A percentile compares a stretch with the other conserved stretches of the same genome.
Conservation (phyloP, 495 filamentous ascomycete species). For the Neurospora africana region DNA sequence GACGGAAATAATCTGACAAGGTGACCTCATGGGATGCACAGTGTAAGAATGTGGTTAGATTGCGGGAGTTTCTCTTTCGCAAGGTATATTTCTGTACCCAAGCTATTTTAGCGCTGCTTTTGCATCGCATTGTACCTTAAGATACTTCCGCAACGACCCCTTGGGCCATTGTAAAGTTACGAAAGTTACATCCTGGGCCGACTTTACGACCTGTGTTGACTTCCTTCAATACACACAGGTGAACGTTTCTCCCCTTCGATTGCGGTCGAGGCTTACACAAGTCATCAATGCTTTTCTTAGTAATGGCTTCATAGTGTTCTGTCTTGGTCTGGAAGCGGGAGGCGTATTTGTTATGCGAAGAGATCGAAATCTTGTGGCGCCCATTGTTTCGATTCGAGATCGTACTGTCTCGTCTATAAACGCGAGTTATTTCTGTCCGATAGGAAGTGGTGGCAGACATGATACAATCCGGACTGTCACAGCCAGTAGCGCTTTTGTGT, state of each 20-base stretch:
- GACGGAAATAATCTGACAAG: neutral
- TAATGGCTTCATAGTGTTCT: neutral
- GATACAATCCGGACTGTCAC: neutral
- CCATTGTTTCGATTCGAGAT: neutral
- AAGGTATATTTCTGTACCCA: neutral
- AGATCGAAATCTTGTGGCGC: neutral
- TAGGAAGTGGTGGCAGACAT: neutral
- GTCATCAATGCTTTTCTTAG: neutral
- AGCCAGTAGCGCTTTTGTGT: neutral
- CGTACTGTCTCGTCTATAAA: neutral
- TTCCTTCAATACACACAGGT: no score
- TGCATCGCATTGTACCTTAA: neutral
- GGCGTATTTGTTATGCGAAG: neutral
- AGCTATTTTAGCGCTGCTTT: neutral
- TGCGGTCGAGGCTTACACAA: neutral
- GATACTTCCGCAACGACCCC: neutral
- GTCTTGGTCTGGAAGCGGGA: neutral
- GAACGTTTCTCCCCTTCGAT: neutral
- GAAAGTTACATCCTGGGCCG: neutral
- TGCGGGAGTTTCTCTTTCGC: neutral
- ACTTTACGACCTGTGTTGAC: neutral
- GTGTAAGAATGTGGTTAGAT: constrained; percentile 3
- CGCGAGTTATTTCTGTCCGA: neutral
- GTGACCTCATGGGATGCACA: constrained; percentile 15
- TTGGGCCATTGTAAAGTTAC: neutral